Conservation (phyloP, 2,329 filamentous ascomycete genomes). For the Neodidymelliopsis sp. region DNA sequence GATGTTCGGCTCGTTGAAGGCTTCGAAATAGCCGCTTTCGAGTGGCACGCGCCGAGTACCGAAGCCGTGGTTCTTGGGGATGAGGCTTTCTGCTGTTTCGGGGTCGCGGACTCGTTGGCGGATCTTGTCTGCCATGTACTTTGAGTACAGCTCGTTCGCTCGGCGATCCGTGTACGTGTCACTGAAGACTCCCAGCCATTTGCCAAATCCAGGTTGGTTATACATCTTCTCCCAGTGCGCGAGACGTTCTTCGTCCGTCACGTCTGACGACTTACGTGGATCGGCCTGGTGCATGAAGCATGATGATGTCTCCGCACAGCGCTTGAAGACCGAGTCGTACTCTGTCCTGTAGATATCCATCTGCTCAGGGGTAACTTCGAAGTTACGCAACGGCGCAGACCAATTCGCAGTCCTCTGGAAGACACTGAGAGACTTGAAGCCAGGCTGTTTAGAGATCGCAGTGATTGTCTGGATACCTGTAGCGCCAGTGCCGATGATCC, state of each 20-base stretch:
- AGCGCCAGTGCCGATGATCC: conserved; percentile 67
- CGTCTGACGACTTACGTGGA: conserved; percentile 17
- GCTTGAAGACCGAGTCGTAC: conserved; percentile 23
- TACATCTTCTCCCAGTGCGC: conserved; percentile 28
- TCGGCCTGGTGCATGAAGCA: conserved; percentile 27
- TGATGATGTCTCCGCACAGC: conserved; percentile 20
- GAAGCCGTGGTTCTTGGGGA: conserved; percentile 46
- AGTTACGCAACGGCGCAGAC: conserved; percentile 27
- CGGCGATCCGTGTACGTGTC: conserved; percentile 31
- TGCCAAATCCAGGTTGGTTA: conserved; percentile 25
- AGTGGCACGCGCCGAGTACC: conserved; percentile 34
- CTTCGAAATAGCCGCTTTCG: conserved; percentile 48
- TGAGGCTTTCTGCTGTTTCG: conserved; percentile 51
- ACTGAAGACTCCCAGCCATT: conserved; percentile 25
- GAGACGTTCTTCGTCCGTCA: conserved; percentile 21
- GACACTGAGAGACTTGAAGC: conserved; percentile 59
- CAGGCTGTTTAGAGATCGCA: conserved; percentile 57
- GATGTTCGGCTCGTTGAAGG: conserved; percentile 55
- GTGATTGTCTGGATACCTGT: conserved; percentile 69
- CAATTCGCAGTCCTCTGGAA: conserved; percentile 67
- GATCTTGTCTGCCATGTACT: conserved; percentile 48
- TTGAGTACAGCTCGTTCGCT: conserved; percentile 35
- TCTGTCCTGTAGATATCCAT: conserved; percentile 21
- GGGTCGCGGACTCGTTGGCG: conserved; percentile 50
- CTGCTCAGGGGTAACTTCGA: conserved; percentile 18